Conservation (phyloP, 257 asterid species). For the Solanum medicagineum region DNA sequence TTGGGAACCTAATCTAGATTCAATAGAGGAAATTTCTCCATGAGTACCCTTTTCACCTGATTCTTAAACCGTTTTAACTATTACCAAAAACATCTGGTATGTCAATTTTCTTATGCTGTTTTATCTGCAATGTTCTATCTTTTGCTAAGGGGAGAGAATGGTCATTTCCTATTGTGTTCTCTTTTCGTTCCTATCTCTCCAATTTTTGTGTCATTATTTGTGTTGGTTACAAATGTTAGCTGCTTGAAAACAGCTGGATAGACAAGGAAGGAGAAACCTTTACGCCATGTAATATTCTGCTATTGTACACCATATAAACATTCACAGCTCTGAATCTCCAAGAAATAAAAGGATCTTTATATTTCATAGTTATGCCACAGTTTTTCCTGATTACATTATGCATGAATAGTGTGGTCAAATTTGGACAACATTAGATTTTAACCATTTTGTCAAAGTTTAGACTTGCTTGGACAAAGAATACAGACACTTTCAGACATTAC, state of each 20-base stretch:
- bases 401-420: background rate
- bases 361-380: background rate
- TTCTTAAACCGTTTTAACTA: background rate
- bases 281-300: background rate
- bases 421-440: background rate
- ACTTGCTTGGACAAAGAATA: background rate
- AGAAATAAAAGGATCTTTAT: background rate
- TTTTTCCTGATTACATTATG: background rate
- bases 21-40: slow-evolving; percentile 54
- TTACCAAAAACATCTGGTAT: slow-evolving; percentile 3
- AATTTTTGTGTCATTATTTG: background rate
- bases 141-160: background rate
- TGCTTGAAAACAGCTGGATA: background rate
- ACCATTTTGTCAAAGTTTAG: background rate
- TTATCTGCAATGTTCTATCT: background rate
- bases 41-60: slow-evolving; percentile 12
- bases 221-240: background rate
- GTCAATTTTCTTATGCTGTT: background rate
- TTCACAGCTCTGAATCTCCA: background rate
- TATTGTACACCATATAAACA: background rate
- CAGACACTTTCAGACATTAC: background rate
- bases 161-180: background rate
- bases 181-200: background rate
- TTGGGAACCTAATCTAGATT: slow-evolving; percentile 55
- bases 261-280: slow-evolving; percentile 1